Percentiles rank a stretch among this genome's conserved stretches.
Conservation (phyloP, 2,329 filamentous ascomycete genomes). For the Xylaria sp. region DNA sequence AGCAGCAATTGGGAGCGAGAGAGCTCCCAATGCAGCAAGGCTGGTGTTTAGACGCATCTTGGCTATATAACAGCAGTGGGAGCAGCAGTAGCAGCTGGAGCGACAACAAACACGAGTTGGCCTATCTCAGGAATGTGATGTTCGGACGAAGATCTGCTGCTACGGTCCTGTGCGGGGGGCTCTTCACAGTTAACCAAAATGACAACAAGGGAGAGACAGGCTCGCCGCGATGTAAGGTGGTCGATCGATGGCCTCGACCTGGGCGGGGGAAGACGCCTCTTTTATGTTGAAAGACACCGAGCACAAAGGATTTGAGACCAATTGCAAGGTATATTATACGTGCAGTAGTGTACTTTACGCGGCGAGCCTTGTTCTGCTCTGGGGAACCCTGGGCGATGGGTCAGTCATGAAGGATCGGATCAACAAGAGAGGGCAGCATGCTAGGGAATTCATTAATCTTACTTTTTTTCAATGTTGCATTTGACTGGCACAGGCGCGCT, state of each 20-base stretch:
- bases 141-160: constrained; percentile 10
- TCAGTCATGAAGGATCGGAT: constrained; percentile 23
- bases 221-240: constrained; percentile 25
- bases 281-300: constrained; percentile 38
- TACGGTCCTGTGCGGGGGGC: background rate
- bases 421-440: constrained; percentile 30
- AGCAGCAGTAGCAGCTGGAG: background rate
- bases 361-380: background rate
- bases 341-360: background rate
- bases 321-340: background rate
- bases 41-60: constrained; percentile 47
- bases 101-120: background rate
- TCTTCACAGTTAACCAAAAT: constrained; percentile 28
- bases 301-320: constrained; percentile 12
- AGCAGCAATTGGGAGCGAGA: constrained; percentile 49
- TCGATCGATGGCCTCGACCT: background rate
- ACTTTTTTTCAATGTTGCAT: constrained; percentile 41
- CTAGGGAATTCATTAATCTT: constrained; percentile 43
- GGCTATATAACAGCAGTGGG: constrained; percentile 1
- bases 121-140: background rate
- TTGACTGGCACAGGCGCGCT: constrained; percentile 21
- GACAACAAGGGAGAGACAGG: constrained; percentile 34
- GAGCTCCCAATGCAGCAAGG: constrained; percentile 47
- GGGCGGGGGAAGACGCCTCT: constrained; percentile 36
- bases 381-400: constrained; percentile 32